Base-by-base conservation (phyloP, 2,329 filamentous ascomycete genomes). In the Dothideomycetidae sp. region DNA sequence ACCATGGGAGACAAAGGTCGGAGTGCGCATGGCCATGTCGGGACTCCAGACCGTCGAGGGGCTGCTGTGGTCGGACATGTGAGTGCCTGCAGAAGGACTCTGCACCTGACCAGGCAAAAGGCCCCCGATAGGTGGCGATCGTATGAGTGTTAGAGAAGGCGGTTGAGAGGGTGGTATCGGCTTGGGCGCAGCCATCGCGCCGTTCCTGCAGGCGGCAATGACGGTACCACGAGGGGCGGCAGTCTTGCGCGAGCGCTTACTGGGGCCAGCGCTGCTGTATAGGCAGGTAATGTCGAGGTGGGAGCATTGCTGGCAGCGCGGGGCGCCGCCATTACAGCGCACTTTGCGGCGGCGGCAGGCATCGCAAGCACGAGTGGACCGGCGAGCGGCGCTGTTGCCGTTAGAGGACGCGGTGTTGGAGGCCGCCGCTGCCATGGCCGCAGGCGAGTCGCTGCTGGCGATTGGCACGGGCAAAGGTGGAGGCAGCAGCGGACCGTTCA, bases 311-410 rank as follows among this genome's bases (percentile, higher is more conserved):
- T 57, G 53, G 39, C 65, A 68, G 30, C 57, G 51, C 16, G 58
- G 21, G 7, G 21, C 50, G 39, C 61, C 52, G 19, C 64, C 63
- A 44, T 66, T 65, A 47, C 63, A 66, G 39, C 58, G 58, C 11
- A 66, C 61, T 42, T 66, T 66, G 11, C 63, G 57, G 3, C 59
- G 48, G 36, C 61, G 62, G 49, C 63, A 67, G 5, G 60, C 57
- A 42, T 66, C 61, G 44, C 63, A 66, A n/a, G 63, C 62, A 33
- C 18, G 14, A 17, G 16, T 38, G 4, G 36, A 38, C 5, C 36
- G 15, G 11, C 36, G 16, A 10, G 31, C 31, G 2, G n/a, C n/a
- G n/a, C n/a, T n/a, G n/a, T n/a, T n/a, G n/a, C n/a, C n/a, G n/a
- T n/a, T n/a, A n/a, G n/a, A n/a, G n/a, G n/a, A n/a, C n/a, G n/a